These are phyloP conservation scores for Metschnikowia lochheadii DNA, from an alignment of 805 yeast species.

Conservation along the genomic window DNA sequence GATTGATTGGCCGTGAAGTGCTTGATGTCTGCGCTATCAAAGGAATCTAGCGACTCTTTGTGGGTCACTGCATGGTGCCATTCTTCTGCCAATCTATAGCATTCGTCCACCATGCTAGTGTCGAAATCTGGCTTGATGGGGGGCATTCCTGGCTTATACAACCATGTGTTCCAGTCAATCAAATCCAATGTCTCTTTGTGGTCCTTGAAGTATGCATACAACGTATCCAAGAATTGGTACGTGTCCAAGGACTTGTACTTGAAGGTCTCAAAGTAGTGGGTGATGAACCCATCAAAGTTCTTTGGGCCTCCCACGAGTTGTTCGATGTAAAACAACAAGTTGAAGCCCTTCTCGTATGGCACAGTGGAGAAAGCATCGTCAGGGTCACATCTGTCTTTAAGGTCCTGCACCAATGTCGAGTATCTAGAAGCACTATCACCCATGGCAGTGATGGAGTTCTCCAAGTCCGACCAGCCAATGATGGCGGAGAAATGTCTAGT, in stretches of 20 bases:
- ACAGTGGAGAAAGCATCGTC: constrained; percentile 86
- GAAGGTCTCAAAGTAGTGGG: constrained; percentile 67
- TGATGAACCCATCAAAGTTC: constrained; percentile 75
- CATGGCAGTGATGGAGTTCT: constrained; percentile 62
- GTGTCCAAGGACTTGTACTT: constrained; percentile 73
- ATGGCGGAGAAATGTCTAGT: constrained; percentile 77
- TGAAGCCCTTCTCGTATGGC: constrained; percentile 90
- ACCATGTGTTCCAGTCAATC: constrained; percentile 85
- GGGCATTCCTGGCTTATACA: constrained; percentile 80
- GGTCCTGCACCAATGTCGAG: constrained; percentile 64
- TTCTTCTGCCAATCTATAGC: constrained; percentile 56
- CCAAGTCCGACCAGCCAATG: constrained; percentile 84
- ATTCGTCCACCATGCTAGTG: constrained; percentile 71
- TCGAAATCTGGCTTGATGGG: constrained; percentile 76
- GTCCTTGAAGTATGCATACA: constrained; percentile 60
- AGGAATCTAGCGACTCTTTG: constrained; percentile 24
- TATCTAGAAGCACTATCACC: constrained; percentile 49
- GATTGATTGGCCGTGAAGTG: constrained; percentile 70
- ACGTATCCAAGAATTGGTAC: constrained; percentile 70
- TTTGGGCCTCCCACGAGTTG: constrained; percentile 58
- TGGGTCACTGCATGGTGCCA: constrained; percentile 49
- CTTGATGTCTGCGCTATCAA: constrained; percentile 48
- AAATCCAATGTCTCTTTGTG: constrained; percentile 52
- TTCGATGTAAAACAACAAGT: constrained; percentile 72
- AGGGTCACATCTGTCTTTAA: constrained; percentile 70